A percentile compares a stretch with the other conserved stretches of the same genome.
phyloP scores from a whole-genome alignment of 176 grass and related monocot genomes.

The Coix lacrymajobi region DNA sequence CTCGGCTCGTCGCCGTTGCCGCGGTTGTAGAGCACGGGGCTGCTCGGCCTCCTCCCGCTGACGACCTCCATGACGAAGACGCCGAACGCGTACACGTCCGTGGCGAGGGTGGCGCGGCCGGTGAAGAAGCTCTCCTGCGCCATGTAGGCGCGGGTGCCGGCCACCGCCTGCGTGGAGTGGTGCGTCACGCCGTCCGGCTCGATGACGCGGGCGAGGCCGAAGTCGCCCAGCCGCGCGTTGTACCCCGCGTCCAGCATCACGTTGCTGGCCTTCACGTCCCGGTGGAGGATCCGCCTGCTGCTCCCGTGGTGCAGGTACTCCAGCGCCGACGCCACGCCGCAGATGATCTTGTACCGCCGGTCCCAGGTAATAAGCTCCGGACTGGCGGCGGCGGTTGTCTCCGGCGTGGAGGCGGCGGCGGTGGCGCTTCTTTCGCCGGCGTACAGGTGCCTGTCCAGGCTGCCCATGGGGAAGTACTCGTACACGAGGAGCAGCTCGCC shows the following conservation, averaged over 20 bases:
- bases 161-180: constrained; percentile 43
- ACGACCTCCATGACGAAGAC: constrained; percentile 51
- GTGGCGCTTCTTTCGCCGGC: too few species aligned
- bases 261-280: constrained; percentile 63
- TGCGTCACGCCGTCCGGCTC: constrained; percentile 41
- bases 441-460: constrained; percentile 43
- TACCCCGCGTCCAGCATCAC: constrained; percentile 54
- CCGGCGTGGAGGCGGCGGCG: not conserved
- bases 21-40: not conserved
- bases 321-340: constrained; percentile 46
- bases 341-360: constrained; percentile 33
- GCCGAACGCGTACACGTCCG: constrained; percentile 49
- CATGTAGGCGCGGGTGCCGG: constrained; percentile 48
- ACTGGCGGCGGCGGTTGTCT: not conserved
- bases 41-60: constrained; percentile 24
- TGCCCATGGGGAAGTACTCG: constrained; percentile 52
- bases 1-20: not conserved
- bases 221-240: constrained; percentile 48
- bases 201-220: constrained; percentile 50
- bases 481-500: constrained; percentile 48
- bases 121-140: constrained; percentile 65
- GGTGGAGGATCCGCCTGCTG: constrained; percentile 43
- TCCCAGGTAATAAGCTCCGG: constrained; percentile 27
- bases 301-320: constrained; percentile 66
- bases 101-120: constrained; percentile 46